Conservation (phyloP, 2,329 filamentous ascomycete genomes). For the Fusarium multiceps region DNA sequence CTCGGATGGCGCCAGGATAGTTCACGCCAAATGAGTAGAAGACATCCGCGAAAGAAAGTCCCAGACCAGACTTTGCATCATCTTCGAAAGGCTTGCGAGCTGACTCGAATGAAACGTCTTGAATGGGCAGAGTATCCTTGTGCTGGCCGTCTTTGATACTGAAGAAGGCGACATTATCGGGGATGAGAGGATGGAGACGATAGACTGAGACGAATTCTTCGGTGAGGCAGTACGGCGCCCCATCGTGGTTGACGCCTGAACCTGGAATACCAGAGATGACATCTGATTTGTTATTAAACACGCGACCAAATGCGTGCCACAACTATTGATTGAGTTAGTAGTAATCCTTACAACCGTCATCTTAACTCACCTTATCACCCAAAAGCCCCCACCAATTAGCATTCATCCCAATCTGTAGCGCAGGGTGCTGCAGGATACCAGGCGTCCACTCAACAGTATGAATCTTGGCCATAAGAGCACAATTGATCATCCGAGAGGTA, state of each 20-base stretch:
- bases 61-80: not conserved
- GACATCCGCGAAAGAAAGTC: slow-evolving; percentile 12
- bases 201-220: slow-evolving; percentile 33
- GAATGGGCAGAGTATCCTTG: slow-evolving; percentile 9
- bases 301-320: slow-evolving; percentile 16
- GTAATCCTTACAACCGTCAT: accelerated
- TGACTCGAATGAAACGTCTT: slow-evolving; percentile 15
- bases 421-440: slow-evolving; percentile 21
- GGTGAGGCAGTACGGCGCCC: slow-evolving; percentile 8
- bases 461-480: slow-evolving; percentile 30
- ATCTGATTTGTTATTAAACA: slow-evolving; percentile 27
- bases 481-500: slow-evolving; percentile 11
- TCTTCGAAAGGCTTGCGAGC: slow-evolving; percentile 11
- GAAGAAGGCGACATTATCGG: slow-evolving; percentile 25
- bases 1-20: slow-evolving; percentile 19
- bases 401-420: slow-evolving; percentile 27
- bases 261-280: slow-evolving; percentile 28
- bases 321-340: not conserved
- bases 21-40: slow-evolving; percentile 32
- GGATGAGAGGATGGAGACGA: slow-evolving; percentile 21
- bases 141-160: slow-evolving; percentile 11
- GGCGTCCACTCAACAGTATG: slow-evolving; percentile 33
- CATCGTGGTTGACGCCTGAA: slow-evolving; percentile 18
- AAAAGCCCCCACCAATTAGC: slow-evolving; percentile 29
- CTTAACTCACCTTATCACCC: slow-evolving; percentile 13